Evolutionary conservation across 805 yeast genomes (phyloP), one percentile per base, ranked within the genome.

Genomic region (Ogataea wickerhamii): DNA sequence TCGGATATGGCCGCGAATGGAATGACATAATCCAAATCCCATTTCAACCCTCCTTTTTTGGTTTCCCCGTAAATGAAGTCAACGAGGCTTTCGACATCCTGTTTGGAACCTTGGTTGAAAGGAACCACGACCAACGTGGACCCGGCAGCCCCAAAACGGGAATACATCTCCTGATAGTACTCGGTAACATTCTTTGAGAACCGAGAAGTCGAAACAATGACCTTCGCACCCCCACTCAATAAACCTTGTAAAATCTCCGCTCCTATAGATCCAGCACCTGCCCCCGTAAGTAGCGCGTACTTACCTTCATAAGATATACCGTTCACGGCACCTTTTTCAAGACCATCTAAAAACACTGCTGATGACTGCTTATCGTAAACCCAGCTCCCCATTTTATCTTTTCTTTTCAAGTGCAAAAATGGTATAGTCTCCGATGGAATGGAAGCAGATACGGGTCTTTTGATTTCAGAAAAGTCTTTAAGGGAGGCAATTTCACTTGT

Each of bases 1-100:
- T 93, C 99, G 52, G 99, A 98, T 56, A 93, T 91, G 45, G 99
- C 99, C 51, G 98, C 99, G 60, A 93, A 93, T 57, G 99, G 99
- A 63, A 93, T 79, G 49, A 93, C 78, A 51, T 79, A 94, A 70
- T 93, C 99, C 61, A 93, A 76, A 64, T 93, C 98, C 98, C 98
- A 91, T 41, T 94, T 96, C 53, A 91, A 78, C 68, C 96, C 96
- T 53, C 89, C 93, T 61, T 82, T 76, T 75, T 83, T 80, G 40
- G 73, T 78, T 49, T 77, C 87, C 55, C 80, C 82, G 64, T 91
- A 93, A 61, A 93, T 87, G 74, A 78, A 93, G 41, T 80, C 74
- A 42, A 89, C 74, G 49, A 93, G 77, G 35, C 89, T 83, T 53
- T 85, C 83, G 47, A 88, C 94, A 67, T 93, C 99, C 61, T 82